Percentiles rank a stretch among this genome's conserved stretches.
Conservation (phyloP, 768 basidiomycete genomes). For the Amanita muscaria region DNA sequence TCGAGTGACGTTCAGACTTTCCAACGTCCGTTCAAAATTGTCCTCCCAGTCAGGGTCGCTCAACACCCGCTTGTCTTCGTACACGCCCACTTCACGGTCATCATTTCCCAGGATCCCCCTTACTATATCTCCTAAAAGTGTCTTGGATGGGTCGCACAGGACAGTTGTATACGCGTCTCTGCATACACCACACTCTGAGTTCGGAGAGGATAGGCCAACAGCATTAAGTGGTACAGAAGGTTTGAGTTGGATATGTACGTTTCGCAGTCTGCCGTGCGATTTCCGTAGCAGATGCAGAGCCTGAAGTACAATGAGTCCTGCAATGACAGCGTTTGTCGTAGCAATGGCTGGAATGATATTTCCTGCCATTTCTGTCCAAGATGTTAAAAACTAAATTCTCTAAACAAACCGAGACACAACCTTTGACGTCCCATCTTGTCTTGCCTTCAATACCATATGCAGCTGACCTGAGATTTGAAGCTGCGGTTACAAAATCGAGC, state of each 20-base stretch:
- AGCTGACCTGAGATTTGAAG: conserved; percentile 84
- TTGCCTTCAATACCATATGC: conserved; percentile 86
- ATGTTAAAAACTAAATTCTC: neutral
- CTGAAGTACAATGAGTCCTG: conserved; percentile 91
- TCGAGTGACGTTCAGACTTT: conserved; percentile 66
- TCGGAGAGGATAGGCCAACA: conserved; percentile 59
- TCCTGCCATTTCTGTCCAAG: conserved; percentile 83
- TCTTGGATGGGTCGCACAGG: conserved; percentile 60
- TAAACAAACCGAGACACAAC: conserved; percentile 27
- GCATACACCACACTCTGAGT: conserved; percentile 76
- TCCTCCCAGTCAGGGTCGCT: conserved; percentile 94
- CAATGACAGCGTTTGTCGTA: conserved; percentile 96
- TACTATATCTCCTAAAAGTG: conserved; percentile 68
- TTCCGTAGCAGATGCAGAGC: conserved; percentile 76
- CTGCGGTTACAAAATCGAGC: conserved; percentile 92
- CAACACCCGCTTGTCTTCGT: conserved; percentile 79
- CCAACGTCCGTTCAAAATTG: conserved; percentile 72
- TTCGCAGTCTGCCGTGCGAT: conserved; percentile 52
- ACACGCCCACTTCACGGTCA: conserved; percentile 64
- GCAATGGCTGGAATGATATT: conserved; percentile 99
- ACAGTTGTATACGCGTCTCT: conserved; percentile 74
- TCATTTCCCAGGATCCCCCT: conserved; percentile 54
- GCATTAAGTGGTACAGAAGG: conserved; percentile 70
- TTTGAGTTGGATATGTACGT: conserved; percentile 74
- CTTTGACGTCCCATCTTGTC: conserved; percentile 97